A percentile compares a stretch with the other conserved stretches of the same genome.
Evolutionary conservation across 306 rosid genomes (phyloP).

Genomic region (Sesbania bispinosa): DNA sequence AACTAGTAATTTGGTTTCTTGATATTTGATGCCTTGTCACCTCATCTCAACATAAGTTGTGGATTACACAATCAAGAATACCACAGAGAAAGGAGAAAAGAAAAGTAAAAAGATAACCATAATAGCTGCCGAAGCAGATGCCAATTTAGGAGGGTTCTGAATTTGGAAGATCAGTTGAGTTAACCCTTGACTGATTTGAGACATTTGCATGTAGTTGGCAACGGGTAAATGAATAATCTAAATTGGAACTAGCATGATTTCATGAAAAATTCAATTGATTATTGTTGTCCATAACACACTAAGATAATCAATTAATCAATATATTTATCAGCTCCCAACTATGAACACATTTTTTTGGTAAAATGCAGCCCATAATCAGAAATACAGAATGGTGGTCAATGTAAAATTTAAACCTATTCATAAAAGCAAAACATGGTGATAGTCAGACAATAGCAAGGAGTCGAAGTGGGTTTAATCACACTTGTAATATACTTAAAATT

Average conservation of each 20-base stretch:
- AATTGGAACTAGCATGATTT: background rate
- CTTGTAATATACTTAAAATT: background rate
- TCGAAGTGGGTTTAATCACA: background rate
- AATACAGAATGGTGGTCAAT: background rate
- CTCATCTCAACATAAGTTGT: background rate
- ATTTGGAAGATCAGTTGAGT: background rate
- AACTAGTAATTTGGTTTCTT: background rate
- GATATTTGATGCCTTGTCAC: background rate
- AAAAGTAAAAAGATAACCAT: background rate
- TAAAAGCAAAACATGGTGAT: background rate
- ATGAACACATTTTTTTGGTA: too few species aligned
- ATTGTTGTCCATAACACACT: background rate
- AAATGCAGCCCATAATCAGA: background rate
- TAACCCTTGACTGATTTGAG: background rate
- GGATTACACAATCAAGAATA: background rate
- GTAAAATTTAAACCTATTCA: background rate
- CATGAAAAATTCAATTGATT: background rate
- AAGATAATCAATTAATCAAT: background rate
- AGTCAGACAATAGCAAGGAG: background rate
- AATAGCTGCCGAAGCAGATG: background rate
- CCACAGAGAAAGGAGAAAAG: background rate
- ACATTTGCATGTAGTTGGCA: background rate
- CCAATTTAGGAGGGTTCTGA: background rate
- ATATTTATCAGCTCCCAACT: too few species aligned
- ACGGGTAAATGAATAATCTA: background rate